Evolutionary conservation across 78 protist genomes (phyloP).

Genomic region (Anaeramoeba ignava): DNA sequence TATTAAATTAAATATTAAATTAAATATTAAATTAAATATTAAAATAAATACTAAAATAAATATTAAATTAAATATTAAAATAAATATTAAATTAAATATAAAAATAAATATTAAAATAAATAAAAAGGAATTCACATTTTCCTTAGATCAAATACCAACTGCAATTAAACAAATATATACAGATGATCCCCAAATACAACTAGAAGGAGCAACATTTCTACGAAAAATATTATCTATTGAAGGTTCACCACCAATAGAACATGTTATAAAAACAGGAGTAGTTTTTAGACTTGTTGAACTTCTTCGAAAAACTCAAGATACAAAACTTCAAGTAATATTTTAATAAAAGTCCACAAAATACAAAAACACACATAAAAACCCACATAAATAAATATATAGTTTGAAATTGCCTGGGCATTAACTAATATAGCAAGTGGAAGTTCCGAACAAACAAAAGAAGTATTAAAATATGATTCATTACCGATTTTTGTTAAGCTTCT

Average conservation of each 20-base stretch:
- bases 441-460: not conserved
- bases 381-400: not conserved
- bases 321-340: not conserved
- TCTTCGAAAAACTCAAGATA: not conserved
- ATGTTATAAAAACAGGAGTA: not conserved
- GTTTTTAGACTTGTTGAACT: not conserved
- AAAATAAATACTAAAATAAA: no score
- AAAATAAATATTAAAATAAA: no score
- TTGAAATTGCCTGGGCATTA: not conserved
- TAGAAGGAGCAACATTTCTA: no score
- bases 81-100: no score
- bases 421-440: not conserved
- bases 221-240: not conserved
- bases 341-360: not conserved
- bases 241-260: not conserved
- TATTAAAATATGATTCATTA: not conserved
- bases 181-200: no score
- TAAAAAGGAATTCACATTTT: no score
- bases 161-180: no score
- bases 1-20: no score
- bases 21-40: no score
- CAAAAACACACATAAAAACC: not conserved
- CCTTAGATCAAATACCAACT: no score
- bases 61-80: no score
- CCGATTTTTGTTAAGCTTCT: not conserved